Evolutionary conservation across 371 early-diverging fungal species (phyloP).

Genomic region (Circinella umbellata): DNA sequence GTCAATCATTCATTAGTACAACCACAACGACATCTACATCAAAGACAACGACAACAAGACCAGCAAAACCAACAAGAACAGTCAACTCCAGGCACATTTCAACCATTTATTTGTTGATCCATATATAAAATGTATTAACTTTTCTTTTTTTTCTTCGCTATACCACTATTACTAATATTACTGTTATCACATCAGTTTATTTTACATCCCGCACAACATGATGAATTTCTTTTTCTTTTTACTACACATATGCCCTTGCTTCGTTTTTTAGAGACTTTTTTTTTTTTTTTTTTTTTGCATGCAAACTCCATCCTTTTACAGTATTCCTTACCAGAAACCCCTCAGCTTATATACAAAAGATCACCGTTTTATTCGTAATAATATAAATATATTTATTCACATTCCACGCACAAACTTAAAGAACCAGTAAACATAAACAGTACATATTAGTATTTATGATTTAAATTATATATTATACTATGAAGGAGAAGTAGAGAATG

Average conservation of each 20-base stretch:
- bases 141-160: too few species aligned
- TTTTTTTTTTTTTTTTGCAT: conserved; percentile 1
- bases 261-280: conserved; percentile 4
- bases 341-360: not conserved
- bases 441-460: too few species aligned
- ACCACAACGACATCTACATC: not conserved
- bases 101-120: conserved; percentile 1
- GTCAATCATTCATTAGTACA: conserved; percentile 9
- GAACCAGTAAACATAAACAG: too few species aligned
- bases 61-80: not conserved
- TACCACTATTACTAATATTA: not conserved
- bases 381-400: not conserved
- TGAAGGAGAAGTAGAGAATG: too few species aligned
- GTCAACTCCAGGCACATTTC: not conserved
- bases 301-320: conserved; percentile 2
- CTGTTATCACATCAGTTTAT: not conserved
- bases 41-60: not conserved
- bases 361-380: not conserved
- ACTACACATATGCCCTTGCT: not conserved
- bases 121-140: not conserved
- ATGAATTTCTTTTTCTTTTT: not conserved
- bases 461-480: not conserved
- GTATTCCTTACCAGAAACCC: not conserved
- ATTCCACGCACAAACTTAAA: too few species aligned
- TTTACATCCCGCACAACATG: too few species aligned